Conservation (phyloP, 2,329 filamentous ascomycete genomes). For the Torrubiella hemipterigena region DNA sequence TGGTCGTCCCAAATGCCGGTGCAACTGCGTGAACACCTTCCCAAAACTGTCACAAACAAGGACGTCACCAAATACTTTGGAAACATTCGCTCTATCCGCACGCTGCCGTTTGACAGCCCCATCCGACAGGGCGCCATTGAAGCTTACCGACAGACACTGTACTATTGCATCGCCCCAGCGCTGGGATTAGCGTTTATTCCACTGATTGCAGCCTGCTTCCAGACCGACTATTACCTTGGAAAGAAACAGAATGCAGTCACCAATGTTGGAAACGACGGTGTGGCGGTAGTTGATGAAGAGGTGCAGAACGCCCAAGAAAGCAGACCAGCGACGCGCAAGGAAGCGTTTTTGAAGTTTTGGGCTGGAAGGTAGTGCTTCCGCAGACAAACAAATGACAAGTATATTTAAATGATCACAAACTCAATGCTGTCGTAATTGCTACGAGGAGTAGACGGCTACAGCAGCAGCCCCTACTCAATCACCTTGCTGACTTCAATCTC, state of each 20-base stretch:
- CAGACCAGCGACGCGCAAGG: neutral
- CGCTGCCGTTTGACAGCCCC: constrained; percentile 15
- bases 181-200: constrained; percentile 19
- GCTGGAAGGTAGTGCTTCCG: too few relatives aligned
- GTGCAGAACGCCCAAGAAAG: neutral
- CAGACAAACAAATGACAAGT: too few relatives aligned
- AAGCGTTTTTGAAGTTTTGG: neutral
- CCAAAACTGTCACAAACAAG: constrained; percentile 9
- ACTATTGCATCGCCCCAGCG: constrained; percentile 19
- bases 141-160: constrained; percentile 15
- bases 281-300: constrained; percentile 11
- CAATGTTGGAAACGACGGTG: constrained; percentile 14
- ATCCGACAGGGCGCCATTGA: constrained; percentile 18
- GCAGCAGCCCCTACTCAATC: neutral
- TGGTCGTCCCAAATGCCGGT: constrained; percentile 11
- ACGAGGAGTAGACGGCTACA: neutral
- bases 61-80: constrained; percentile 17
- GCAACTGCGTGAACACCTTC: constrained; percentile 13
- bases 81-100: constrained; percentile 19
- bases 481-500: neutral
- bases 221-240: constrained; percentile 23
- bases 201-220: constrained; percentile 21
- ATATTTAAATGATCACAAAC: too few relatives aligned
- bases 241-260: constrained; percentile 18
- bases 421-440: too few relatives aligned